phyloP scores from a whole-genome alignment of 2,329 filamentous ascomycete species.

The Thermothelomyces thermophilus region DNA sequence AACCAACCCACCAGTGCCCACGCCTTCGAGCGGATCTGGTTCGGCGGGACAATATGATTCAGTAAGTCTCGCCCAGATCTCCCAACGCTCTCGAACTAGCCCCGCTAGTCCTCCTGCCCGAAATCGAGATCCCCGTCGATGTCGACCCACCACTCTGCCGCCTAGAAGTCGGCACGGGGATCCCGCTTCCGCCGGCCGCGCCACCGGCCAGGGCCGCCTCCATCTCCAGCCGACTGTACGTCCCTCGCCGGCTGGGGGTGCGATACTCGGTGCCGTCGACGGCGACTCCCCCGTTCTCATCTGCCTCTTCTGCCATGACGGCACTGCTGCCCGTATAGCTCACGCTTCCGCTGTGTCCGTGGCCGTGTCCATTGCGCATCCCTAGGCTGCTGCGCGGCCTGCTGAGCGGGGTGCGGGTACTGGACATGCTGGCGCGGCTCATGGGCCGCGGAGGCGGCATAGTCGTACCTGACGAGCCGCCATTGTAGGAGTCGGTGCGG shows the following conservation, averaged over 20 bases:
- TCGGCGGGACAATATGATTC: background rate
- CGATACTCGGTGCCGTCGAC: conserved; percentile 32
- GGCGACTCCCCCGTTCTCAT: conserved; percentile 37
- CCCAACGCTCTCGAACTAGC: conserved; percentile 15
- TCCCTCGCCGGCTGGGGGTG: conserved; percentile 51
- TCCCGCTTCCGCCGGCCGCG: conserved; percentile 31
- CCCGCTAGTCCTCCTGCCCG: conserved; percentile 16
- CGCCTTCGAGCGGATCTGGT: too few relatives aligned
- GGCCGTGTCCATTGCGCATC: conserved; percentile 45
- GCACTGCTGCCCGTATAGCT: conserved; percentile 30
- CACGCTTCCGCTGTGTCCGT: conserved; percentile 52
- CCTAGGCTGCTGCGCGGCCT: conserved; percentile 67
- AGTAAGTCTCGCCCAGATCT: conserved; percentile 27
- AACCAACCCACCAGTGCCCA: background rate
- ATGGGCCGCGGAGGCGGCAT: conserved; percentile 52
- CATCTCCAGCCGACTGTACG: conserved; percentile 43
- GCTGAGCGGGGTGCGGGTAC: conserved; percentile 58
- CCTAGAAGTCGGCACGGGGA: conserved; percentile 16
- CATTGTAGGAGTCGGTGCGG: conserved; percentile 37
- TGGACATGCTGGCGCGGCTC: conserved; percentile 56
- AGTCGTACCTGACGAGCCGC: conserved; percentile 13
- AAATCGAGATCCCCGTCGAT: conserved; percentile 7
- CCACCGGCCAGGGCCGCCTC: conserved; percentile 30
- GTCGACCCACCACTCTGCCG: conserved; percentile 29
- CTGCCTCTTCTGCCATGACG: conserved; percentile 46